phyloP scores from a whole-genome alignment of 345 rosid species.

The Pugionium dolabratum region DNA sequence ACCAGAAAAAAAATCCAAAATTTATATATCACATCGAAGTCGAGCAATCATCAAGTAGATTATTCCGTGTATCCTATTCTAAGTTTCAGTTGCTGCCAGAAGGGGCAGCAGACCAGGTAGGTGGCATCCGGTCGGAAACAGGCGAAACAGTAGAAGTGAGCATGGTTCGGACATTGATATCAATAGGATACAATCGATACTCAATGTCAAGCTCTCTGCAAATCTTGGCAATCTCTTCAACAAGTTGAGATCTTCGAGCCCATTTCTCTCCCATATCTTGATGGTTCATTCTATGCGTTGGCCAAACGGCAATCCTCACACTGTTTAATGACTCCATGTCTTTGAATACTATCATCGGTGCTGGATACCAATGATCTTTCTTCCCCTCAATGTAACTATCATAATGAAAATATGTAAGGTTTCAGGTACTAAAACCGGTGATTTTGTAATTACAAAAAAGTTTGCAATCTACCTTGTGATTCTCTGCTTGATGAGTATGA shows the following conservation, averaged over 20 bases:
- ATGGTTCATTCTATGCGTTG: slow-evolving; percentile 67
- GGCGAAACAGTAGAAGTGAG: slow-evolving; percentile 43
- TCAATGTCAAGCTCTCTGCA: slow-evolving; percentile 80
- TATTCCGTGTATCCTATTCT: slow-evolving; percentile 9
- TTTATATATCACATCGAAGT: slow-evolving; percentile 14
- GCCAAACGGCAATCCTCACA: slow-evolving; percentile 72
- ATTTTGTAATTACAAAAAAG: neutral
- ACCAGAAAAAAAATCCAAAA: slow-evolving; percentile 10
- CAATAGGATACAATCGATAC: slow-evolving; percentile 60
- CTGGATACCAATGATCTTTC: slow-evolving; percentile 77
- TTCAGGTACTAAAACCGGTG: too few relatives aligned
- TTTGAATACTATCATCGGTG: slow-evolving; percentile 60
- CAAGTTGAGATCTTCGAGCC: slow-evolving; percentile 55
- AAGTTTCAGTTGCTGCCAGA: slow-evolving; percentile 31
- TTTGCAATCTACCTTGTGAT: slow-evolving; percentile 39
- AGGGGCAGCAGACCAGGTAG: slow-evolving; percentile 43
- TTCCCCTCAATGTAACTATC: slow-evolving; percentile 60
- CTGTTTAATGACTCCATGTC: slow-evolving; percentile 64
- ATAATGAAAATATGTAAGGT: neutral
- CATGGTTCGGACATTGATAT: slow-evolving; percentile 57
- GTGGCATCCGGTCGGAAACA: slow-evolving; percentile 47
- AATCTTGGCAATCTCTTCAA: slow-evolving; percentile 76
- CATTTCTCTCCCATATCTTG: slow-evolving; percentile 81
- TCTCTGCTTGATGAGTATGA: slow-evolving; percentile 39
- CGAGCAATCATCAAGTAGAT: slow-evolving; percentile 6